These are phyloP conservation scores for Aphanoascus verrucosus DNA, from an alignment of 2,329 filamentous ascomycete species.

Conservation along the genomic window DNA sequence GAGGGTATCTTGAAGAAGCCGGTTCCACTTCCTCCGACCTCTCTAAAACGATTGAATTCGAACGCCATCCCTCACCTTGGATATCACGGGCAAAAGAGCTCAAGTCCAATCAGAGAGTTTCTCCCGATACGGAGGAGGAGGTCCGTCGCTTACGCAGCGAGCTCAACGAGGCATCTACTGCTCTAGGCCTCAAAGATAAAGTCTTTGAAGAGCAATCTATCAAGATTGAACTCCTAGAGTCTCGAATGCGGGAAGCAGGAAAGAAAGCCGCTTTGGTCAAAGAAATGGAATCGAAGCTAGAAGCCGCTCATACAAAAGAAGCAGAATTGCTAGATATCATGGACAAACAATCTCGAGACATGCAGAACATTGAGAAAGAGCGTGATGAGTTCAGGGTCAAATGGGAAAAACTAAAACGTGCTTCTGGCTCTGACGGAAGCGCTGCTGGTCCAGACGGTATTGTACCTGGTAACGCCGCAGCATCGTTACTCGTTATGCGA, in stretches of 20 bases:
- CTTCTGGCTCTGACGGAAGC: slow-evolving; percentile 30
- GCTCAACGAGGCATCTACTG: slow-evolving; percentile 63
- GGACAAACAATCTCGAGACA: slow-evolving; percentile 29
- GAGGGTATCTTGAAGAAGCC: slow-evolving; percentile 57
- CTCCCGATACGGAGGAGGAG: slow-evolving; percentile 75
- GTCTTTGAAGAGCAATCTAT: slow-evolving; percentile 76
- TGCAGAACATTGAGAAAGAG: slow-evolving; percentile 30
- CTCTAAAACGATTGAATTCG: slow-evolving; percentile 66
- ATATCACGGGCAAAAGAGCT: slow-evolving; percentile 68
- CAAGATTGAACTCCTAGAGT: slow-evolving; percentile 86
- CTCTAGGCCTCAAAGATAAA: slow-evolving; percentile 64
- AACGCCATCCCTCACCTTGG: slow-evolving; percentile 69
- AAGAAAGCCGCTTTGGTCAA: slow-evolving; percentile 53
- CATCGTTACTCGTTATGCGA: slow-evolving; percentile 33
- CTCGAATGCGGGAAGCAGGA: slow-evolving; percentile 71
- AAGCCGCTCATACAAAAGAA: slow-evolving; percentile 29
- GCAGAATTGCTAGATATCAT: slow-evolving; percentile 25
- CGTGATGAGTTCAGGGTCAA: slow-evolving; percentile 34
- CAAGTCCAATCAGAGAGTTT: slow-evolving; percentile 67
- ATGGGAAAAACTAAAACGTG: slow-evolving; percentile 35
- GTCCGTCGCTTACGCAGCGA: slow-evolving; percentile 69
- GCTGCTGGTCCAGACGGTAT: slow-evolving; percentile 29
- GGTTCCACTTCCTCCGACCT: slow-evolving; percentile 59
- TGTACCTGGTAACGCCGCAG: slow-evolving; percentile 25
- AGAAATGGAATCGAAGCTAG: slow-evolving; percentile 34